phyloP scores from a whole-genome alignment of 768 basidiomycete genomes.

The Strobilomyces confusus region DNA sequence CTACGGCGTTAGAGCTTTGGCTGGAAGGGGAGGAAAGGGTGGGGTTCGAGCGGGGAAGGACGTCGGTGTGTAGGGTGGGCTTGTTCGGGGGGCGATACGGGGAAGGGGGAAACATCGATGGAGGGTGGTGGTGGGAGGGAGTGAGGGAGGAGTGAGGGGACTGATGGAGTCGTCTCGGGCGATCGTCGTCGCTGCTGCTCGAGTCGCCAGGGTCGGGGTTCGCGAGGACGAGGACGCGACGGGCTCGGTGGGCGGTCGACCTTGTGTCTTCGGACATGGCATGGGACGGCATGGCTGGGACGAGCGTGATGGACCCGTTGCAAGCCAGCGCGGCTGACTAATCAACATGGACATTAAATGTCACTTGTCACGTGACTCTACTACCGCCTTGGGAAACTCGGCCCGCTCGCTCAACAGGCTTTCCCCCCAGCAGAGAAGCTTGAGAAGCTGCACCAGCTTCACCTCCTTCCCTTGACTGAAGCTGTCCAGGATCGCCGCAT shows the following conservation, averaged over 20 bases:
- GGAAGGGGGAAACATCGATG: conserved; percentile 23
- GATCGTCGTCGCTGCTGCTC: conserved; percentile 38
- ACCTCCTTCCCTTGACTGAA: conserved; percentile 91
- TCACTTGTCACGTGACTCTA: conserved; percentile 6
- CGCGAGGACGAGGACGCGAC: conserved; percentile 51
- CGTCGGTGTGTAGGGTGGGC: conserved; percentile 36
- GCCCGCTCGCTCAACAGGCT: conserved; percentile 68
- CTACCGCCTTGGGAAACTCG: conserved; percentile 65
- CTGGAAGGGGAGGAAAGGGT: conserved; percentile 68
- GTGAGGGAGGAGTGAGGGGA: conserved; percentile 25
- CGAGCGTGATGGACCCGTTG: conserved; percentile 28
- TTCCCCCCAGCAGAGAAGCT: conserved; percentile 88
- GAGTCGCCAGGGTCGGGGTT: conserved; percentile 56
- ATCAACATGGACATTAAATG: conserved; percentile 21
- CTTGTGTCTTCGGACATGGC: conserved; percentile 62
- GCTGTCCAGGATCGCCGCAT: conserved; percentile 90
- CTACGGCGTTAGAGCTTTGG: conserved; percentile 57
- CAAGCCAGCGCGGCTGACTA: conserved; percentile 28
- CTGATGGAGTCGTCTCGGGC: conserved; percentile 8
- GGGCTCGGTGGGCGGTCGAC: conserved; percentile 32
- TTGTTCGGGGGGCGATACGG: conserved; percentile 18
- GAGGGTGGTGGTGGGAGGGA: conserved; percentile 21
- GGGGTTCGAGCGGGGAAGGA: conserved; percentile 45
- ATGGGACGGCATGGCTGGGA: conserved; percentile 30
- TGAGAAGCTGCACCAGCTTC: conserved; percentile 78